Conservation (phyloP, 768 basidiomycete genomes). For the Mrakia frigida region DNA sequence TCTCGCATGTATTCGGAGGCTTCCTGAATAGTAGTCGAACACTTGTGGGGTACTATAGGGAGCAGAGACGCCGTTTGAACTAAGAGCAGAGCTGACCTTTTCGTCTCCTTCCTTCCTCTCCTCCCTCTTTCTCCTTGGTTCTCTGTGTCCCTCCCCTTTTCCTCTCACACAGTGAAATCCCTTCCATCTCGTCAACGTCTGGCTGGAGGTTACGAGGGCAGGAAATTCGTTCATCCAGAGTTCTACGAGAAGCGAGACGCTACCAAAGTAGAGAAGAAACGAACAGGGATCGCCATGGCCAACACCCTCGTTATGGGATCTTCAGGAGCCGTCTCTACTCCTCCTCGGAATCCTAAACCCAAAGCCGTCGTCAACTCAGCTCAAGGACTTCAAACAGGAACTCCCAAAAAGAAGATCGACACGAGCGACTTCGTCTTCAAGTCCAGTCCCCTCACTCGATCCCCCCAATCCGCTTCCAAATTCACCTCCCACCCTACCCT, state of each 20-base stretch:
- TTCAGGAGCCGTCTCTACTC: background rate
- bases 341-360: background rate
- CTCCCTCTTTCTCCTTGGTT: background rate
- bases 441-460: conserved; percentile 16
- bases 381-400: background rate
- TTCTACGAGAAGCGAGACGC: background rate
- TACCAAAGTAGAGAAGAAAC: background rate
- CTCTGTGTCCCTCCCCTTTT: background rate
- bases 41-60: no score
- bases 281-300: background rate
- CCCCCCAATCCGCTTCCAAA: conserved; percentile 14
- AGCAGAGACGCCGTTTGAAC: background rate
- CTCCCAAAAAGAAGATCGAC: background rate
- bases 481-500: conserved; percentile 29
- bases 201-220: background rate
- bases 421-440: conserved; percentile 27
- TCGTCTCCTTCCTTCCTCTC: background rate
- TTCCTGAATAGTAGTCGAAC: no score
- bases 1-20: background rate
- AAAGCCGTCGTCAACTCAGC: background rate
- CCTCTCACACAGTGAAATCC: background rate
- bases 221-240: conserved; percentile 20
- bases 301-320: conserved; percentile 22
- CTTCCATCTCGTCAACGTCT: conserved; percentile 19
- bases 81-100: background rate